Percentiles rank a stretch among this genome's conserved stretches.
Evolutionary conservation across 73 alveolate species (phyloP).

Genomic region (Breviolum minutum): DNA sequence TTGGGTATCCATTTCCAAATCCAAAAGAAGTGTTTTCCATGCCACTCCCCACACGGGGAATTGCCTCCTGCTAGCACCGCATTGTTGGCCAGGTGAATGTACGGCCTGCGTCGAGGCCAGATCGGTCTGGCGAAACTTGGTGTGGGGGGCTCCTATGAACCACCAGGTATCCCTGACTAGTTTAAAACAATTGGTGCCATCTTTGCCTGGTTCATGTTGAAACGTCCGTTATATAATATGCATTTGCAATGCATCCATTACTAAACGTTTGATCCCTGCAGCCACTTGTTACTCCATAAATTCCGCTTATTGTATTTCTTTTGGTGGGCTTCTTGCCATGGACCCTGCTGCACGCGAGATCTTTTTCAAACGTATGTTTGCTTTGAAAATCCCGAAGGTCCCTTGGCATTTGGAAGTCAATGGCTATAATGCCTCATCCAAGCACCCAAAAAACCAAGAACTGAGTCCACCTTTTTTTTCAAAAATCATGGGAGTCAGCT

Average conservation of each 20-base stretch:
- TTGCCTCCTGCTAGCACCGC: background rate
- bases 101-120: constrained; percentile 1
- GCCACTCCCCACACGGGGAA: background rate
- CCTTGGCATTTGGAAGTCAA: background rate
- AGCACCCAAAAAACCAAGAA: too few relatives aligned
- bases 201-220: too few relatives aligned
- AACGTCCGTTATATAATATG: background rate
- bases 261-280: background rate
- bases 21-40: background rate
- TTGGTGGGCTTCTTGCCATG: background rate
- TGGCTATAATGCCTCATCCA: background rate
- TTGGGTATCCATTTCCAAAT: too few relatives aligned
- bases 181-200: background rate
- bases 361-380: constrained; percentile 10
- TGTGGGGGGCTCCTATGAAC: background rate
- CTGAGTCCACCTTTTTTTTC: too few relatives aligned
- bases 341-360: background rate
- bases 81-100: constrained; percentile 12
- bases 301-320: background rate
- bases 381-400: background rate
- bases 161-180: background rate
- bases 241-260: too few relatives aligned
- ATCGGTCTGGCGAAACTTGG: constrained; percentile 4
- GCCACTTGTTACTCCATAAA: background rate
- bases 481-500: too few relatives aligned